Evolutionary conservation across 192 early-diverging fungal genomes (phyloP).

Genomic region (Coemansia sp.): DNA sequence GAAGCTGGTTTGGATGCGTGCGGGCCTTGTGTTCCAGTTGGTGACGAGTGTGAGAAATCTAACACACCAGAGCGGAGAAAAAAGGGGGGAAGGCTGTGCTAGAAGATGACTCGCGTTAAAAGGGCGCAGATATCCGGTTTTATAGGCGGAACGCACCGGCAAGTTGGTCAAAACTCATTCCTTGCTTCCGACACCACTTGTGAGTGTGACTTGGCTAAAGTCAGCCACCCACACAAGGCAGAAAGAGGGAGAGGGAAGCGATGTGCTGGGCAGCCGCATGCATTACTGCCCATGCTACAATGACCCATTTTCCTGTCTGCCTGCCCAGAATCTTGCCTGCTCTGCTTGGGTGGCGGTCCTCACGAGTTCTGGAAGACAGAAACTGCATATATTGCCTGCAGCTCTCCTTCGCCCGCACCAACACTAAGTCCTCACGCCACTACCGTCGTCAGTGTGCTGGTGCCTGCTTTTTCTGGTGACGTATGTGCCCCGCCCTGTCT

Average conservation of each 20-base stretch:
- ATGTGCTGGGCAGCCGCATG: background rate
- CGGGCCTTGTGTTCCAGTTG: constrained; percentile 11
- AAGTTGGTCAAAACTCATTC: background rate
- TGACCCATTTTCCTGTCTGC: background rate
- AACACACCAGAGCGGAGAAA: constrained; percentile 15
- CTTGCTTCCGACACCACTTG: background rate
- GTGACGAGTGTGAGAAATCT: constrained; percentile 14
- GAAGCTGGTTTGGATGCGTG: background rate
- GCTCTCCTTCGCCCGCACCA: too few relatives aligned
- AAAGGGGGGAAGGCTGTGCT: constrained; percentile 5
- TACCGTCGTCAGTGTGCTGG: too few relatives aligned
- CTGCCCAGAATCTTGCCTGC: too few relatives aligned
- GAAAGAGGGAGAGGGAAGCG: background rate
- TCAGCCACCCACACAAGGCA: background rate
- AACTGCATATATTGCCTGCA: too few relatives aligned
- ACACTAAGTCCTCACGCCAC: too few relatives aligned
- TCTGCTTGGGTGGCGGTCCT: too few relatives aligned
- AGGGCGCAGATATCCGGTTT: constrained; percentile 15
- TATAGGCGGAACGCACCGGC: constrained; percentile 11
- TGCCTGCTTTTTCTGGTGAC: too few relatives aligned
- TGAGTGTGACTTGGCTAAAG: background rate
- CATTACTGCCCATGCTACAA: background rate
- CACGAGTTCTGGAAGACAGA: too few relatives aligned
- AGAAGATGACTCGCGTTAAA: constrained; percentile 1
- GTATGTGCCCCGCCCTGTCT: too few relatives aligned